Evolutionary conservation across 768 basidiomycete species (phyloP), one percentile per base, ranked within the genome.

Genomic region (Suillus americanus): DNA sequence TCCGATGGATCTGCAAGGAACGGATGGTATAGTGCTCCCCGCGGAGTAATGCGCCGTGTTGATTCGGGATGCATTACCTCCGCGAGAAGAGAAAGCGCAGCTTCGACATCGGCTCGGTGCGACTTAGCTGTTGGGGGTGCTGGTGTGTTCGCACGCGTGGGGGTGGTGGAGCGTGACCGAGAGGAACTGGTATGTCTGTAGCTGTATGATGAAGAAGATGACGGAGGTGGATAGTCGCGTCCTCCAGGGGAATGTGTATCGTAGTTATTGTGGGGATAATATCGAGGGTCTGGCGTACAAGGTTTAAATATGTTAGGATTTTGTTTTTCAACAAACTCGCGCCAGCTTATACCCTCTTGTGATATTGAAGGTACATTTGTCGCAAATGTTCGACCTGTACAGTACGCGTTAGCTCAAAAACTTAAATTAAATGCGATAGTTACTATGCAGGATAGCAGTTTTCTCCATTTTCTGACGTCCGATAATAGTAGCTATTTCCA

Each of bases 401-500:
- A 41, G 59, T 35, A 62, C 25, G 5, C 50, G 67, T 65, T 66
- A 30, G 53, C 23, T 60, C 61, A 13, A 14, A 37, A 54, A 60
- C 57, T 46, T 28, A 12, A 41, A 50, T 63, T 45, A 10, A 38
- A 53, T 33, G 20, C 13, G 35, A 20, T 46, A 81, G 89, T 68
- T 73, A 98, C 97, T 94, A 74, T 99, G 97, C 50, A 98, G 73
- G 23, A 90, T 85, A 0, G 96, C 97, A 43, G 88, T 84, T 71
- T 85, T 89, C 72, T 97, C 97, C 85, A 97, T 93, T 60, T 84
- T 84, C 67, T 82, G 84, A 66, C 85, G 85, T 9, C 97, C 97
- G 66, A 97, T 86, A 51, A 99, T 89, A 13, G 87, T 81, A 18
- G 94, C 90, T 62, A 98, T 90, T 77, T 99, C 97, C 89, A 98